Percentiles rank a stretch among this genome's conserved stretches.
Conservation (phyloP, 768 basidiomycete species). For the Fistulinella prunicolor region DNA sequence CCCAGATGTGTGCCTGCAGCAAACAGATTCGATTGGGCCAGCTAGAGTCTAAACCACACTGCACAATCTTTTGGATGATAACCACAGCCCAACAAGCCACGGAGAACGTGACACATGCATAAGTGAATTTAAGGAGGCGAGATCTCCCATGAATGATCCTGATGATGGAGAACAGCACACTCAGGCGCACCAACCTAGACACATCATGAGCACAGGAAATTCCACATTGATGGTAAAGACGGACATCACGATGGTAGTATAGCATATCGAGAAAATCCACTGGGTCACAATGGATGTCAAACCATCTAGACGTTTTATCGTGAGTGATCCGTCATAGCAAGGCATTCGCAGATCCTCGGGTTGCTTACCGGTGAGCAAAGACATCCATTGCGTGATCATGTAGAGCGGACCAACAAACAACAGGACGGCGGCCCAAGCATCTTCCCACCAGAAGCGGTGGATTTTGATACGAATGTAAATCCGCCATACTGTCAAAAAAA, state of each 20-base stretch:
- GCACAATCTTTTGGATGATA: conserved; percentile 3
- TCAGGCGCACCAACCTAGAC: no score
- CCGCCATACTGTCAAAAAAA: conserved; percentile 17
- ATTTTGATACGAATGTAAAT: conserved; percentile 18
- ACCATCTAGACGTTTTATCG: conserved; percentile 1
- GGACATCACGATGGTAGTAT: conserved; percentile 8
- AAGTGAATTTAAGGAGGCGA: conserved; percentile 9
- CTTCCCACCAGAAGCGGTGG: no score
- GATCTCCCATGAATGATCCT: conserved; percentile 8
- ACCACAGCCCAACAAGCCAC: conserved; percentile 6
- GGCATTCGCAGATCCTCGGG: not conserved
- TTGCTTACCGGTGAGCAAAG: conserved; percentile 4
- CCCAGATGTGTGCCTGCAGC: not conserved
- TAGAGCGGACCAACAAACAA: conserved; percentile 11
- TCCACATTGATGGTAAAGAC: not conserved
- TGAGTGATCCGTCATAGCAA: not conserved
- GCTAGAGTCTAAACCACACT: conserved; percentile 5
- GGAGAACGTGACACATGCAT: conserved; percentile 7
- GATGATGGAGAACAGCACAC: conserved; percentile 20
- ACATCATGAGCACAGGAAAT: not conserved
- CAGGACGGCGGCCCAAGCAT: conserved; percentile 8
- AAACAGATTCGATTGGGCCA: conserved; percentile 11
- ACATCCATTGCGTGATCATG: conserved; percentile 12
- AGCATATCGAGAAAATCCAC: conserved; percentile 13
- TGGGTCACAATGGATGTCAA: conserved; percentile 3